Evolutionary conservation across 768 basidiomycete genomes (phyloP).

Genomic region (Boletus speciosus): DNA sequence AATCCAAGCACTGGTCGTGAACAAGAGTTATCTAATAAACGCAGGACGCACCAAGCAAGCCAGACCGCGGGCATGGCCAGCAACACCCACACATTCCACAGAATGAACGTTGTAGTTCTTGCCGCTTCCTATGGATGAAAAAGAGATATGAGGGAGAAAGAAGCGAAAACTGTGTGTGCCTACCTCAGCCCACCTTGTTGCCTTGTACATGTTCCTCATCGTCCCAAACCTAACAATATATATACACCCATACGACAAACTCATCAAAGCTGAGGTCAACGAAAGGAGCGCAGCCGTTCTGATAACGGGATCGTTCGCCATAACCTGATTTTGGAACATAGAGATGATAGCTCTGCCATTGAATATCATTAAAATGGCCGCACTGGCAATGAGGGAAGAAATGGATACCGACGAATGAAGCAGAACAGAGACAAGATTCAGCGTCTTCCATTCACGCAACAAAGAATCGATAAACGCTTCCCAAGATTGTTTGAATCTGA

Average conservation of each 20-base stretch:
- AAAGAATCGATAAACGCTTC: slow-evolving; percentile 68
- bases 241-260: slow-evolving; percentile 67
- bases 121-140: slow-evolving; percentile 50
- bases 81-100: slow-evolving; percentile 70
- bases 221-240: slow-evolving; percentile 70
- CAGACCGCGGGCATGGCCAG: slow-evolving; percentile 66
- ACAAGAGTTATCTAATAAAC: not conserved
- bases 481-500: slow-evolving; percentile 65
- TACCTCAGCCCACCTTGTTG: slow-evolving; percentile 72
- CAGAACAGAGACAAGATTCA: slow-evolving; percentile 70
- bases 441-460: slow-evolving; percentile 72
- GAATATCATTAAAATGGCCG: not conserved
- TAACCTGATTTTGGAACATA: slow-evolving; percentile 54
- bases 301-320: slow-evolving; percentile 56
- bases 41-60: slow-evolving; percentile 55
- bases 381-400: not conserved
- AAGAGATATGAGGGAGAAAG: not conserved
- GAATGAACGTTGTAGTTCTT: slow-evolving; percentile 41
- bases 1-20: not conserved
- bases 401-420: slow-evolving; percentile 41
- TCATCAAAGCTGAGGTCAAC: slow-evolving; percentile 64
- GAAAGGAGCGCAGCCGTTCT: slow-evolving; percentile 63
- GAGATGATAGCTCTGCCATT: slow-evolving; percentile 59
- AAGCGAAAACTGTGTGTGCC: not conserved
- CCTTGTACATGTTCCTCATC: slow-evolving; percentile 71